Percentiles rank a stretch among this genome's conserved stretches.
Evolutionary conservation across 2,329 filamentous ascomycete genomes (phyloP).

Genomic region (Verticillium nonalfalfae): DNA sequence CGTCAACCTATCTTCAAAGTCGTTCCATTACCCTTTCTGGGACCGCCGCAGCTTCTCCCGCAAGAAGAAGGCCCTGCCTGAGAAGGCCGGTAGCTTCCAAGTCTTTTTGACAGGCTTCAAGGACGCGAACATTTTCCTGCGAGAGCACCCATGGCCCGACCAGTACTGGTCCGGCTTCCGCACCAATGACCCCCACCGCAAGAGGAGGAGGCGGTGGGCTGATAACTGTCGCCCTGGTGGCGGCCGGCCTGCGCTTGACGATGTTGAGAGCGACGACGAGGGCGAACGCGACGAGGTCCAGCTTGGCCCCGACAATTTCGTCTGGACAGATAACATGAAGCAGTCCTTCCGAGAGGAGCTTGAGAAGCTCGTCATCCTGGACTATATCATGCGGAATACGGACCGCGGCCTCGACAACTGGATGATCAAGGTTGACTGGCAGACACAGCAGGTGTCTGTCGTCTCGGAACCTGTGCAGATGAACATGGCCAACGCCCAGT

Average conservation of each 20-base stretch:
- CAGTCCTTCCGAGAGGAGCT: constrained; percentile 91
- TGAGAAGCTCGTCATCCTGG: constrained; percentile 93
- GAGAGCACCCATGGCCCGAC: constrained; percentile 96
- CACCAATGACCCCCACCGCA: constrained; percentile 58
- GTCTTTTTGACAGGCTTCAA: constrained; percentile 96
- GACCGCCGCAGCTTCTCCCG: constrained; percentile 82
- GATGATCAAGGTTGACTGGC: constrained; percentile 97
- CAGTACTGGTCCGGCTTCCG: constrained; percentile 69
- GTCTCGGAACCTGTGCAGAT: constrained; percentile 72
- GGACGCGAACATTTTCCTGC: constrained; percentile 90
- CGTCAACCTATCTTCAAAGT: constrained; percentile 88
- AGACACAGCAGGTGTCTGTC: constrained; percentile 76
- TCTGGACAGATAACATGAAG: constrained; percentile 84
- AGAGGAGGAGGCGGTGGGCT: constrained; percentile 51
- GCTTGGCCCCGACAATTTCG: constrained; percentile 51
- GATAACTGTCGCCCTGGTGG: constrained; percentile 11
- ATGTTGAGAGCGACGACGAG: constrained; percentile 46
- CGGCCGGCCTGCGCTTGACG: constrained; percentile 20
- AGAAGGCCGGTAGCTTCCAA: constrained; percentile 93
- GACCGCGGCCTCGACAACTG: constrained; percentile 96
- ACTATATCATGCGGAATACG: constrained; percentile 99
- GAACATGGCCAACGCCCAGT: constrained; percentile 47
- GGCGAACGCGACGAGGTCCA: constrained; percentile 27
- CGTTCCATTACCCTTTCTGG: constrained; percentile 98
- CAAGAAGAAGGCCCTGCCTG: constrained; percentile 78